Evolutionary conservation across 441 rosid species (phyloP).

Genomic region (Biscutella auriculata): DNA sequence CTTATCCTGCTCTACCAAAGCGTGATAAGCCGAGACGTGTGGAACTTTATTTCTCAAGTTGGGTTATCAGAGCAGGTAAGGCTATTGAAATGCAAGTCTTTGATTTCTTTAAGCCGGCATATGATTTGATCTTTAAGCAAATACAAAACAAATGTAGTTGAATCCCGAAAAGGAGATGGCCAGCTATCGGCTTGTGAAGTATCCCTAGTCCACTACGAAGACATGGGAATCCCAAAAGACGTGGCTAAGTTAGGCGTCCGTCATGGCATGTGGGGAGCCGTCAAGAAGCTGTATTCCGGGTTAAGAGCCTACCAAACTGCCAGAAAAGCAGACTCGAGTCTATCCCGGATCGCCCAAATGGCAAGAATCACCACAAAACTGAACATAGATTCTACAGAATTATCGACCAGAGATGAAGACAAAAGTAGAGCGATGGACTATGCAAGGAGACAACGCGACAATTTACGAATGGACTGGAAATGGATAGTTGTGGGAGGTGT

Average conservation of each 20-base stretch:
- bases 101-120: background rate
- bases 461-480: constrained; percentile 67
- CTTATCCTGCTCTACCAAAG: constrained; percentile 51
- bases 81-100: background rate
- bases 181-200: constrained; percentile 81
- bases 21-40: constrained; percentile 92
- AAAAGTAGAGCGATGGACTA: constrained; percentile 24
- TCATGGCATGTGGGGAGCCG: constrained; percentile 96
- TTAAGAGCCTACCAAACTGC: constrained; percentile 73
- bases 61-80: constrained; percentile 84
- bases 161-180: constrained; percentile 80
- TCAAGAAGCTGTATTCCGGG: constrained; percentile 74
- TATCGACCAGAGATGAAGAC: constrained; percentile 27
- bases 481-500: constrained; percentile 80
- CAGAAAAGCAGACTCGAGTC: constrained; percentile 40
- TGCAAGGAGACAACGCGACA: constrained; percentile 28
- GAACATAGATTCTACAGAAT: constrained; percentile 30
- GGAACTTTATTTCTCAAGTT: constrained; percentile 82
- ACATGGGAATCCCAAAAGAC: constrained; percentile 95
- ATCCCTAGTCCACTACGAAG: constrained; percentile 68
- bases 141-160: constrained; percentile 39
- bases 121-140: background rate
- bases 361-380: constrained; percentile 68
- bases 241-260: constrained; percentile 88
- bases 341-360: constrained; percentile 63